Evolutionary conservation across 192 early-diverging fungal species (phyloP), one percentile per base, ranked within the genome.

Genomic region (Mortierella alpina): DNA sequence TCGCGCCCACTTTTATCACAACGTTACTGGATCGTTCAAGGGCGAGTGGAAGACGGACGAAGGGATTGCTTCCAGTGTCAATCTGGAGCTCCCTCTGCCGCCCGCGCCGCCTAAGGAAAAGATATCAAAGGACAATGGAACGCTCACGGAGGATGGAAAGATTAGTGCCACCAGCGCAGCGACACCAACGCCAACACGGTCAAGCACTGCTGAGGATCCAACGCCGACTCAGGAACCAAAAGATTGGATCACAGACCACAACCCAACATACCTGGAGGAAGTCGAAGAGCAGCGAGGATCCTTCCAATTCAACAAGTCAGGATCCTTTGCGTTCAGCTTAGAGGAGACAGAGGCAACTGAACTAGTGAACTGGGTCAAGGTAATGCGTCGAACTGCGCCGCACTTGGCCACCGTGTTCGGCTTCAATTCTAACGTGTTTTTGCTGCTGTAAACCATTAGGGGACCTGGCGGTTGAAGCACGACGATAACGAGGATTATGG

Each of bases 11-110:
- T 88, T 73, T 51, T 88, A 88, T 49, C 85, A 85, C 55, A 88
- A 88, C 47, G 75, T 86, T 20, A 88, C 85, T 22, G 85, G 85
- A 60, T 77, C 86, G 31, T 88, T 88, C 53, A 83, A 82, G 66
- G 87, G 87, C 66, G 75, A 66, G 17, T 78, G 68, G 74, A 7
- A 12, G 17, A 46, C 65, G 42, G 59, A 72, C 47, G 58, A 74
- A 31, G 68, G 52, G 12, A 55, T 83, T 20, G 53, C 56, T 0
- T 15, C 23, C 15, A 64, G 11, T 5, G 46, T 61, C 41, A 60
- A 72, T 20, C n/a, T 53, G 20, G 61, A 79, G 20, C n/a, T 68
- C 5, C 66, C 82, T 53, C 46, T 79, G 1, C 68, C 59, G 47
- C 15, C 70, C 0, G 66, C 55, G 18, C 66, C 69, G 17, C 53